These are phyloP conservation scores for Asclepias syriaca DNA, from an alignment of 257 asterid genomes.

Conservation along the genomic window DNA sequence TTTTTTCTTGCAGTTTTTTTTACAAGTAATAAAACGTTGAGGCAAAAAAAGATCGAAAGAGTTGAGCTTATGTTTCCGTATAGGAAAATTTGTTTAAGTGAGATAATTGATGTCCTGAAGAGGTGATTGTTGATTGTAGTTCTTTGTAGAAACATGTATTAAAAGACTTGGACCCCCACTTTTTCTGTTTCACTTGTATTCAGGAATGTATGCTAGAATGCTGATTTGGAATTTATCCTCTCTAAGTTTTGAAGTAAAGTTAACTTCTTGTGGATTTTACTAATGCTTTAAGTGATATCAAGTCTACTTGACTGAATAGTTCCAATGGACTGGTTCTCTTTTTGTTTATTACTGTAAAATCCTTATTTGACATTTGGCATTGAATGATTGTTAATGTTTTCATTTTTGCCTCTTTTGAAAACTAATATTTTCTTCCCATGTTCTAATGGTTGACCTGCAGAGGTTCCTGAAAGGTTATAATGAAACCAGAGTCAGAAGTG, in stretches of 20 bases:
- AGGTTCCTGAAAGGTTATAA: conserved; percentile 18
- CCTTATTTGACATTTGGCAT: not conserved
- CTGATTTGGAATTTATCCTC: not conserved
- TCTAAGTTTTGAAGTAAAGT: not conserved
- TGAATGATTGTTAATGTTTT: not conserved
- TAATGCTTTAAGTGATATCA: not conserved
- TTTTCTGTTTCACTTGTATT: not conserved
- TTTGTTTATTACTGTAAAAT: not conserved
- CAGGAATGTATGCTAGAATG: not conserved
- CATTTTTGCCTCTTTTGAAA: not conserved
- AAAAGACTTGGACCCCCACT: not conserved
- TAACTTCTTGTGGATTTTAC: not conserved
- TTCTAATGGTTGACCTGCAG: conserved; percentile 21
- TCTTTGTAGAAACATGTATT: not conserved
- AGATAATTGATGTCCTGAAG: not conserved
- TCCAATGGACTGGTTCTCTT: not conserved
- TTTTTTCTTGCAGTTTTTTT: not conserved
- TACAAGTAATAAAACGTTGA: not conserved
- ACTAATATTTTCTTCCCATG: not conserved
- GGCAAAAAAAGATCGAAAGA: not conserved
- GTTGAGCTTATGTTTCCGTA: not conserved
- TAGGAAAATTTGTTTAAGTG: not conserved
- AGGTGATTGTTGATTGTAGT: not conserved
- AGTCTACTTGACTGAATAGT: not conserved
- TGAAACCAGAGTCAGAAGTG: conserved; percentile 53